A percentile compares a stretch with the other conserved stretches of the same genome.
phyloP scores from a whole-genome alignment of 1,139 yeast species.

The Kurtzmaniella quercitrusa region DNA sequence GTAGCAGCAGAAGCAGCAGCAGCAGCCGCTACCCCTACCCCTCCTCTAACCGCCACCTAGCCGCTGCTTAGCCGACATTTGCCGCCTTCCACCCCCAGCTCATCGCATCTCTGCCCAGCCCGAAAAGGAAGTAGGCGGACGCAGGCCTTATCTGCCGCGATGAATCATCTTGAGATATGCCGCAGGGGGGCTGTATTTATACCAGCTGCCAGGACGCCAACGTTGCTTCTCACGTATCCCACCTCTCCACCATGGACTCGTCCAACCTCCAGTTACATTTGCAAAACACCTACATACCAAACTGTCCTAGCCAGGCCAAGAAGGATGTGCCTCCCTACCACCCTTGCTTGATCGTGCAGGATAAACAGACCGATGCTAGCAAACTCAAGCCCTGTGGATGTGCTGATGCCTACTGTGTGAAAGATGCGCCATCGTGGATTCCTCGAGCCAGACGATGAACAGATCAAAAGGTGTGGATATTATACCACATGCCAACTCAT shows the following conservation, averaged over 20 bases:
- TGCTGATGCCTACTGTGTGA: slow-evolving; percentile 40
- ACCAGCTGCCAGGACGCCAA: neutral
- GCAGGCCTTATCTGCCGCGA: neutral
- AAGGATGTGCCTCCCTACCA: slow-evolving; percentile 33
- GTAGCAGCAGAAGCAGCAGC: no score
- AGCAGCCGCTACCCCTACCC: no score
- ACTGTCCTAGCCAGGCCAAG: slow-evolving; percentile 12
- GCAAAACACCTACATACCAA: slow-evolving; percentile 34
- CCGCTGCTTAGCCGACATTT: no score
- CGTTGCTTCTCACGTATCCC: no score
- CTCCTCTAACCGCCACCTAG: no score
- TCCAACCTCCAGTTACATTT: slow-evolving; percentile 23
- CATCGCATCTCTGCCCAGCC: neutral
- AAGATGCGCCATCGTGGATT: slow-evolving; percentile 41
- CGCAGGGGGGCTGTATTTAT: neutral
- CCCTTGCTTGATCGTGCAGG: slow-evolving; percentile 44
- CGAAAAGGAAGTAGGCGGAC: neutral
- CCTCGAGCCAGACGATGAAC: slow-evolving; percentile 21
- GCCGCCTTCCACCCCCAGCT: neutral
- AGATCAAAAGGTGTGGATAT: neutral
- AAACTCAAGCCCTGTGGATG: slow-evolving; percentile 42
- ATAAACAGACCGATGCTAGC: slow-evolving; percentile 36
- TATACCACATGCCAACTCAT: no score
- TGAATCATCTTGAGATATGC: neutral
- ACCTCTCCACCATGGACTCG: slow-evolving; percentile 23